phyloP scores from a whole-genome alignment of 2,329 filamentous ascomycete species.

The Colletotrichum sidae region DNA sequence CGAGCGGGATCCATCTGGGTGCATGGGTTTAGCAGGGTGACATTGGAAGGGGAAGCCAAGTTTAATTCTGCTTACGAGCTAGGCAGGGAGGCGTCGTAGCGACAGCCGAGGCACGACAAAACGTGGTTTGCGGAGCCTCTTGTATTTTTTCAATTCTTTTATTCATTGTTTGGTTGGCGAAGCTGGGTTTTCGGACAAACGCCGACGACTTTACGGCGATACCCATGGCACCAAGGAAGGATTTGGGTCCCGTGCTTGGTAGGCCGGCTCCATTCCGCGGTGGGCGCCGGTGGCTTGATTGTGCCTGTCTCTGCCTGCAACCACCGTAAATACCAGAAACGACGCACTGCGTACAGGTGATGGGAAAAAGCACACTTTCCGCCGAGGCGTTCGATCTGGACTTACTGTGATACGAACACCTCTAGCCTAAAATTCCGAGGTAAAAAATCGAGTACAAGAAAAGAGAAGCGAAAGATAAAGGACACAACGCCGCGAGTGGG shows the following conservation, averaged over 20 bases:
- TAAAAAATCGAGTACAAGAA: neutral
- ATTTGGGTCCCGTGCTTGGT: neutral
- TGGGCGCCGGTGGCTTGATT: neutral
- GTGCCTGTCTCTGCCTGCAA: slow-evolving; percentile 9
- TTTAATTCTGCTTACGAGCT: neutral
- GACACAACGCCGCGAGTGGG: no score
- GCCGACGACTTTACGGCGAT: slow-evolving; percentile 13
- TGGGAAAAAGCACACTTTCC: no score
- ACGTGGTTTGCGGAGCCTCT: slow-evolving; percentile 10
- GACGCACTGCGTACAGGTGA: neutral
- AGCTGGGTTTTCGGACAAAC: slow-evolving; percentile 23
- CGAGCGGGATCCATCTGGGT: neutral
- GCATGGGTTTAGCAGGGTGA: slow-evolving; percentile 26
- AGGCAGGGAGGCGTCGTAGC: neutral
- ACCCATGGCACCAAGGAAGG: slow-evolving; percentile 5
- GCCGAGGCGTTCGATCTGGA: no score
- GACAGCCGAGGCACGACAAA: slow-evolving; percentile 26
- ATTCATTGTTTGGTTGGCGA: neutral
- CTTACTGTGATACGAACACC: no score
- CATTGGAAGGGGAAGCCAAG: slow-evolving; percentile 15
- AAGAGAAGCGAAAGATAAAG: slow-evolving; percentile 10
- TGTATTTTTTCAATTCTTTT: no score
- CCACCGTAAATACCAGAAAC: slow-evolving; percentile 22
- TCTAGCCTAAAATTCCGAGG: no score
- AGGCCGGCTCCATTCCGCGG: slow-evolving; percentile 11